Base-by-base conservation (phyloP, 176 grass and related monocot species). In the Oryza punctata region DNA sequence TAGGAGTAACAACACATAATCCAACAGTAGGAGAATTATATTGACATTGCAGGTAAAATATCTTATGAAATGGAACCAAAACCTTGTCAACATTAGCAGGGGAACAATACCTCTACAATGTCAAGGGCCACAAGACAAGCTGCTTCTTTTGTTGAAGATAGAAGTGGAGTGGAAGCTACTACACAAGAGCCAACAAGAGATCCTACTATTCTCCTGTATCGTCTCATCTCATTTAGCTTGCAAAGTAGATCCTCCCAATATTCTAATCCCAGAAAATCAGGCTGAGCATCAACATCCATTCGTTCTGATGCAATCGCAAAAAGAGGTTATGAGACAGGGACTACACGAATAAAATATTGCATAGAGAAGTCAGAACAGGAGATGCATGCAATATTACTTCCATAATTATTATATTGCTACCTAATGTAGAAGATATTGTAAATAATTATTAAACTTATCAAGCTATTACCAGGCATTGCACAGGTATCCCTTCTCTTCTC, bases 181-280 rank as follows among this genome's bases (percentile, higher is more conserved):
- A 98, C 90, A 78, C 93, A 98, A 83, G 93, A 98, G 65, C 89
- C 89, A 83, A 83, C 70, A 87, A 98, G 93, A 79, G 89, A 98
- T 77, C 93, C 93, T 85, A 98, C 82, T 65, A 88, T 95, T 82
- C 89, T 90, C 82, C 93, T 98, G 78, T 98, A 95, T 85, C 93
- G 90, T 82, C 75, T 98, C 81, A 86, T 95, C 80, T 98, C 93
- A 90, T 88, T 88, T 72, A 98, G 41, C 37, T 90, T 95, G 65
- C 82, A 90, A 70, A 95, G 67, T 66, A 90, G 80, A 67, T 94
- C 90, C 46, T 98, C 93, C 89, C 96, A 98, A 85, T 93, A 93
- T 85, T 93, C 93, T 72, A 98, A 87, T 83, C 40, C 70, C 69
- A 91, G 57, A 93, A 81, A 73, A 84, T 87, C 66, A 67, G 72